phyloP scores from a whole-genome alignment of 768 basidiomycete genomes.

The Suillus spraguei region DNA sequence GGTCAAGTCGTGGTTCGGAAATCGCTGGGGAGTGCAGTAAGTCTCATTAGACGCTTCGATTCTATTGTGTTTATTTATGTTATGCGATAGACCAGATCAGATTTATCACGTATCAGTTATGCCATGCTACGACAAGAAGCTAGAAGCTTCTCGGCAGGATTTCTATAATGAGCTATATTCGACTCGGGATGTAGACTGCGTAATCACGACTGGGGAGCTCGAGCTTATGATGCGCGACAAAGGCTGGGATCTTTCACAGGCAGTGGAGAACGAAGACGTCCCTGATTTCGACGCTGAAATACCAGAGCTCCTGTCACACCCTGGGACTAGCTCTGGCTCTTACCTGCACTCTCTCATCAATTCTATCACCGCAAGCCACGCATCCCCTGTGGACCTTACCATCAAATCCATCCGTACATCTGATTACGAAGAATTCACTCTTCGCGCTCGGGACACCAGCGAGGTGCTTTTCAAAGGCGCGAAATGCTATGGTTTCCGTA shows the following conservation, averaged over 20 bases:
- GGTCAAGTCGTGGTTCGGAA: conserved; percentile 86
- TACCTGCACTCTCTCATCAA: conserved; percentile 83
- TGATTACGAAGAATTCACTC: conserved; percentile 77
- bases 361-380: conserved; percentile 46
- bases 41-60: conserved; percentile 31
- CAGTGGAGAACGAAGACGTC: conserved; percentile 54
- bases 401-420: conserved; percentile 66
- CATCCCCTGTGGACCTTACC: conserved; percentile 49
- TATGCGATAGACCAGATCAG: conserved; percentile 64
- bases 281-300: conserved; percentile 34
- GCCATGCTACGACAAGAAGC: conserved; percentile 99
- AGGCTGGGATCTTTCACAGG: conserved; percentile 69
- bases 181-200: conserved; percentile 95
- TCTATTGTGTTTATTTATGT: conserved; percentile 12
- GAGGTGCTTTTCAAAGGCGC: conserved; percentile 87
- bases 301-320: conserved; percentile 77
- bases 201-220: conserved; percentile 95
- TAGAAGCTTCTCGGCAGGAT: conserved; percentile 94
- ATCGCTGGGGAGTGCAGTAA: conserved; percentile 67
- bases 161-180: conserved; percentile 83
- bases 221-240: conserved; percentile 83
- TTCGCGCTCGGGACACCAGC: conserved; percentile 47
- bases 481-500: conserved; percentile 96
- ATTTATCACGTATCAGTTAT: conserved; percentile 97
- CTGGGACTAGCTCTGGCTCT: conserved; percentile 89